A percentile compares a stretch with the other conserved stretches of the same genome.
phyloP scores from a whole-genome alignment of 805 yeast species.

The Lipomyces yamadae region DNA sequence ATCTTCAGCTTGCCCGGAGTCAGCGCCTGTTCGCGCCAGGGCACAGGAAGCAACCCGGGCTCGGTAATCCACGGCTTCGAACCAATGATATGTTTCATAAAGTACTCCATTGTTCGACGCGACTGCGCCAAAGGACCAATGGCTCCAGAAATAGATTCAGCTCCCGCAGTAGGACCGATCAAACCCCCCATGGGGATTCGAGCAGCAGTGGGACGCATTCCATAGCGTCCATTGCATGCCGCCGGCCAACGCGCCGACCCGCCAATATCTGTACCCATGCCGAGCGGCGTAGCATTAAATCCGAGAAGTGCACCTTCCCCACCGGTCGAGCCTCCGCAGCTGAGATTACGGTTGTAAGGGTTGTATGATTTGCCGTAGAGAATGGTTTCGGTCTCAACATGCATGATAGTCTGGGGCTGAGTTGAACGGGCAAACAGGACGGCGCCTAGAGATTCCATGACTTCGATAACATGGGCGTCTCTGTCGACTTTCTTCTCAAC shows the following conservation, averaged over 20 bases:
- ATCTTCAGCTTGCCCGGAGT: slow-evolving; percentile 48
- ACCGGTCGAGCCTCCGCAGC: slow-evolving; percentile 75
- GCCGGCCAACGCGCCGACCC: slow-evolving; percentile 73
- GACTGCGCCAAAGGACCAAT: slow-evolving; percentile 58
- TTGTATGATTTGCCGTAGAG: slow-evolving; percentile 64
- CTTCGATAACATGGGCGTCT: slow-evolving; percentile 56
- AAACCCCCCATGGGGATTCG: slow-evolving; percentile 54
- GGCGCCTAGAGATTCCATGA: slow-evolving; percentile 59
- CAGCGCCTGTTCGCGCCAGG: slow-evolving; percentile 55
- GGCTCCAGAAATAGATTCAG: slow-evolving; percentile 56
- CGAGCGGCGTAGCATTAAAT: slow-evolving; percentile 63
- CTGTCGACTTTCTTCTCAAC: slow-evolving; percentile 54
- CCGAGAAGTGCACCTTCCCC: slow-evolving; percentile 72
- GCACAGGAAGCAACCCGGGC: slow-evolving; percentile 54
- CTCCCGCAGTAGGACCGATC: slow-evolving; percentile 53
- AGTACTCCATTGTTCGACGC: slow-evolving; percentile 55
- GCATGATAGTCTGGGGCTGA: slow-evolving; percentile 74
- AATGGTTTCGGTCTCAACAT: slow-evolving; percentile 64
- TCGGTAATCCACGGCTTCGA: slow-evolving; percentile 63
- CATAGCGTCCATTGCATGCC: slow-evolving; percentile 64
- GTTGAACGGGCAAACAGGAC: slow-evolving; percentile 68
- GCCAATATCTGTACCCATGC: slow-evolving; percentile 73
- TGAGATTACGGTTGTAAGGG: slow-evolving; percentile 59
- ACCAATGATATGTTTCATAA: slow-evolving; percentile 53
- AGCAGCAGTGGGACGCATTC: slow-evolving; percentile 66